A percentile compares a stretch with the other conserved stretches of the same genome.
Evolutionary conservation across 129 eudicot species (phyloP).

Genomic region (Helianthus tuberosus): DNA sequence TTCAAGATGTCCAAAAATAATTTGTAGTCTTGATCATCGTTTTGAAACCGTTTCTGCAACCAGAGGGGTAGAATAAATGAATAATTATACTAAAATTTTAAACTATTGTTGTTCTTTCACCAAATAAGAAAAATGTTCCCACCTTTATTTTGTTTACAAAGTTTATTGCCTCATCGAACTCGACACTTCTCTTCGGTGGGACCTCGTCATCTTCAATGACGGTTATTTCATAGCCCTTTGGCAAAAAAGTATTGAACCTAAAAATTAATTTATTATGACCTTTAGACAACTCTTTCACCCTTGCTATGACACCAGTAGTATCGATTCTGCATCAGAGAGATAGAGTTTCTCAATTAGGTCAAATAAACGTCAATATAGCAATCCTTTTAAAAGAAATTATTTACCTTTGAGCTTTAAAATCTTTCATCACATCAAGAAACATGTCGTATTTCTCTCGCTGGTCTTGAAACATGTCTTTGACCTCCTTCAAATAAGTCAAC

Average conservation of each 20-base stretch:
- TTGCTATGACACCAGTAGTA: constrained; percentile 87
- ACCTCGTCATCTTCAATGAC: constrained; percentile 82
- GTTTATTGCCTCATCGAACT: constrained; percentile 93
- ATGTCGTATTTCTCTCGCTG: too few species aligned
- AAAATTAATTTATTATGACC: constrained; percentile 87
- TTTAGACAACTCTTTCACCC: constrained; percentile 92
- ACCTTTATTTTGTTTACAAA: constrained; percentile 99
- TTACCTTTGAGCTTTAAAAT: constrained; percentile 95
- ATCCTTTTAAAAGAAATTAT: constrained; percentile 1
- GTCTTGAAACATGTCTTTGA: too few species aligned
- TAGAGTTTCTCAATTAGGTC: constrained; percentile 16
- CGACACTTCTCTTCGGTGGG: constrained; percentile 81
- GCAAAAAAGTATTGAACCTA: constrained; percentile 94
- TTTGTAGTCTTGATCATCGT: constrained; percentile 81
- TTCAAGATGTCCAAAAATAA: constrained; percentile 85
- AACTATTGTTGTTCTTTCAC: constrained; percentile 9
- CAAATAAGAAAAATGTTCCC: neutral
- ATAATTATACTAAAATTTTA: neutral
- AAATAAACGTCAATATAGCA: neutral
- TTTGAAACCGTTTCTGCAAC: constrained; percentile 81
- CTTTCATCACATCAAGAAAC: constrained; percentile 90
- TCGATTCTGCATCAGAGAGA: constrained; percentile 67
- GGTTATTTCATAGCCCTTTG: constrained; percentile 94
- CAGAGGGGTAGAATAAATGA: constrained; percentile 9
- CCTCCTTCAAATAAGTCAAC: too few species aligned